Evolutionary conservation across 192 early-diverging fungal genomes (phyloP), one percentile per base, ranked within the genome.

Genomic region (Gonapodya prolifera): DNA sequence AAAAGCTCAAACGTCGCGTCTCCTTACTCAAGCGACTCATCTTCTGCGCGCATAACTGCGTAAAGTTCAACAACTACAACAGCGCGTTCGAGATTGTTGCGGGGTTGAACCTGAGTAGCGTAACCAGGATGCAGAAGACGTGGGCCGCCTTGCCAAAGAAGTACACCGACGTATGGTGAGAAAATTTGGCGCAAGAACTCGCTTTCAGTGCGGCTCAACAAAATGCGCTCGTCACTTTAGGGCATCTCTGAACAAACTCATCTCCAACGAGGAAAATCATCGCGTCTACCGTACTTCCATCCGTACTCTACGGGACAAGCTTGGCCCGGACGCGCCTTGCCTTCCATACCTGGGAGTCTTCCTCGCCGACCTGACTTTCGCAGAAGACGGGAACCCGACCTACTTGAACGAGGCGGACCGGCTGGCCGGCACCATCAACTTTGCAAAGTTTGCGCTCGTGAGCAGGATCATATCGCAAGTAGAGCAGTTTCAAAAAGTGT

Each of bases 341-440:
- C 79, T 95, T 0, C 94, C 94, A 0, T 95, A 93, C 75, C 84
- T 95, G 18, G 94, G 94, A 1, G 81, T 94, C 29, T 93, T 90
- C 34, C 81, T 96, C 23, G 92, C 89, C 2, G 94, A 96, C 75
- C 81, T 96, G 79, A 92, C 92, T 0, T 96, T 96, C 81, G 83
- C 92, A 30, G 90, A 94, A 75, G 94, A 94, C 76, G 94, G 94
- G 0, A 95, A 96, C 77, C 86, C 87, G 0, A 89, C 90, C 0
- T 89, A 83, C 77, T 81, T 89, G 28, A 78, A 1, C 77, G 78
- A 30, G 29, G 16, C 69, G 23, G 73, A 31, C 34, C 30, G 23
- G 28, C 0, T 2, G 23, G 30, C 80, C 70, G 71, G 70, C 75
- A 77, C 81, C 34, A 77, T 86, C 75, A 85, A 86, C 77, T 86